These are phyloP conservation scores for Xylaria curta DNA, from an alignment of 495 filamentous ascomycete species.

Conservation along the genomic window DNA sequence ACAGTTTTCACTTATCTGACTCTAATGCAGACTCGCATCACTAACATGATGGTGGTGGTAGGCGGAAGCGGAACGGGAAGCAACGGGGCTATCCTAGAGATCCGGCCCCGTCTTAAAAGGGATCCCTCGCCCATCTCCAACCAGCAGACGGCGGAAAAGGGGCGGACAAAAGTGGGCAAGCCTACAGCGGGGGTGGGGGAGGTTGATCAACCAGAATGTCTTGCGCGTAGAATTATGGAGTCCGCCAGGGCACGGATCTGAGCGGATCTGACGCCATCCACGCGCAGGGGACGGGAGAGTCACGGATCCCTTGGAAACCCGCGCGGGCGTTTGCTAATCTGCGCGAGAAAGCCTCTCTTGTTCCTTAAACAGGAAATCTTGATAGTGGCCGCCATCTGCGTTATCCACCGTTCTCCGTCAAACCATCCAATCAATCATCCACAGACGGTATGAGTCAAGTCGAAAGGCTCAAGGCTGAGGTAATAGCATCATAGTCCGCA, in stretches of 20 bases:
- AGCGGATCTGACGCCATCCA: slow-evolving; percentile 16
- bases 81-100: neutral
- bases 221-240: slow-evolving; percentile 14
- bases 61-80: neutral
- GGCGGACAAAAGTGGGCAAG: slow-evolving; percentile 22
- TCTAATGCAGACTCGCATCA: neutral
- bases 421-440: neutral
- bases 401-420: slow-evolving; percentile 1
- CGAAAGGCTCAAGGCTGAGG: neutral
- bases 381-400: neutral
- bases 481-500: neutral
- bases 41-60: neutral
- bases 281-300: slow-evolving; percentile 3
- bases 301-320: neutral
- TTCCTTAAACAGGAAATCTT: neutral
- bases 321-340: slow-evolving; percentile 2
- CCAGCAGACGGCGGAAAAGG: slow-evolving; percentile 6
- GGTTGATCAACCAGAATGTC: neutral
- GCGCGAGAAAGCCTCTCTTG: neutral
- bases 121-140: neutral
- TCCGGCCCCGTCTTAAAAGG: neutral
- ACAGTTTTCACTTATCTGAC: neutral
- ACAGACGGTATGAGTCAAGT: neutral
- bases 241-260: neutral
- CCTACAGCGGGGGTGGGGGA: slow-evolving; percentile 5